Base-by-base conservation (phyloP, 305 asterid species). In the Plantago lanceolata region DNA sequence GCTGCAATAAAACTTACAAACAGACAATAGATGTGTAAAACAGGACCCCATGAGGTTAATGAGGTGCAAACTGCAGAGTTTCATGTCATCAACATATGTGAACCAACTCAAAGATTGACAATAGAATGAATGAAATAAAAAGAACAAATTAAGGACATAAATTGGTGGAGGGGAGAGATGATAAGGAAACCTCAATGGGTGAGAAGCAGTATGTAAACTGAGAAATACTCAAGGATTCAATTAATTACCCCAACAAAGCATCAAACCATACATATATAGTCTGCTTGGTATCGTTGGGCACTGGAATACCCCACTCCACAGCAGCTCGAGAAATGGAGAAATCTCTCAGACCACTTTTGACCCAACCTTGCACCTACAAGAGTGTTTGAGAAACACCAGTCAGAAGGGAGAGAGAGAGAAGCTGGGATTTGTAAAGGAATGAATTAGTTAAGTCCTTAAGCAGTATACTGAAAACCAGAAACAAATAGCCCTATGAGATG, bases 211-310 rank as follows among this genome's bases (percentile, higher is more conserved):
- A 40, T 40, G 45, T 40, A 40, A 4, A 9, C 15, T 9, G 15
- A 9, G 45, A 40, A 29, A 65, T 51, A 58, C 48, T 18, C 35
- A 48, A 69, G 73, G 65, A 70, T 51, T 63, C 57, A 61, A 67
- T 52, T 64, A 52, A 80, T 89, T 86, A 93, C 98, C 98, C 98
- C 84, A 89, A 66, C 66, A 93, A 78, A 71, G 98, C 98, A 79
- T 93, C 98, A 84, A 93, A 93, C 98, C 98, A 93, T 40, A 93
- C 98, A 75, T 93, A 93, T 67, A 93, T 89, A 68, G 97, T 93
- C 73, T 89, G 98, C 61, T 87, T 78, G 45, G 79, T 11, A 69
- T 93, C 98, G 71, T 85, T 79, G 51, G 97, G 98, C 71, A 89
- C 96, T 47, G 79, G 81, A 70, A 93, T 87, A 44, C 98, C 98